These are phyloP conservation scores for Daldinia grandis DNA, from an alignment of 495 filamentous ascomycete genomes.

Conservation along the genomic window DNA sequence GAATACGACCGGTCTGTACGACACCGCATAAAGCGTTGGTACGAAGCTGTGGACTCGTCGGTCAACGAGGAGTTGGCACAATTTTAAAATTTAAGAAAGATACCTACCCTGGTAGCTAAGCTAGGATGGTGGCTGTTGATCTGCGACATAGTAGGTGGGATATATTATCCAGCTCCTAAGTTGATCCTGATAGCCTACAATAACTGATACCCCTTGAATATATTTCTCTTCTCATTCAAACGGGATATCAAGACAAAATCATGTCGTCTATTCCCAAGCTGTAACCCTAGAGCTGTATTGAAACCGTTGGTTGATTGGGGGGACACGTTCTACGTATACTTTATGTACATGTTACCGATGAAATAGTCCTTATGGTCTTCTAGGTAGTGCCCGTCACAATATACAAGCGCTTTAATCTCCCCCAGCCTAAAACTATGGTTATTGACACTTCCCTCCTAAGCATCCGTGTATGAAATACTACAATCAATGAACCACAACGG, in stretches of 20 bases:
- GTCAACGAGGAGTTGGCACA: conserved; percentile 15
- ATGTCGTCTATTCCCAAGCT: no score
- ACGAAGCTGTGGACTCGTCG: conserved; percentile 29
- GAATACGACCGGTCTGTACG: conserved; percentile 46
- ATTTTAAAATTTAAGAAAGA: conserved; percentile 20
- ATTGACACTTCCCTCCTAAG: background rate
- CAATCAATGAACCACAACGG: background rate
- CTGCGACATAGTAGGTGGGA: background rate
- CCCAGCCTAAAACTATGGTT: background rate
- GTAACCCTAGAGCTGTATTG: no score
- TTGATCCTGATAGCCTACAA: background rate
- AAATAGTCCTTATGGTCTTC: background rate
- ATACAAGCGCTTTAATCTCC: background rate
- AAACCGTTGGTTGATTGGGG: no score
- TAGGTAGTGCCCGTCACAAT: background rate
- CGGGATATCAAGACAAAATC: no score
- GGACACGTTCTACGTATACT: background rate
- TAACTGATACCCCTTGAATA: no score
- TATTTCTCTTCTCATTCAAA: no score
- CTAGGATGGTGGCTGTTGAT: background rate
- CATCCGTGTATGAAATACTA: background rate
- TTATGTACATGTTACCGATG: background rate
- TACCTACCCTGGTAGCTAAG: no score
- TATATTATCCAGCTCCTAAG: background rate
- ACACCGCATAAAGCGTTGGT: conserved; percentile 37